Evolutionary conservation across 2,329 filamentous ascomycete genomes (phyloP), one percentile per base, ranked within the genome.

Genomic region (Ophiostoma fasciatum): DNA sequence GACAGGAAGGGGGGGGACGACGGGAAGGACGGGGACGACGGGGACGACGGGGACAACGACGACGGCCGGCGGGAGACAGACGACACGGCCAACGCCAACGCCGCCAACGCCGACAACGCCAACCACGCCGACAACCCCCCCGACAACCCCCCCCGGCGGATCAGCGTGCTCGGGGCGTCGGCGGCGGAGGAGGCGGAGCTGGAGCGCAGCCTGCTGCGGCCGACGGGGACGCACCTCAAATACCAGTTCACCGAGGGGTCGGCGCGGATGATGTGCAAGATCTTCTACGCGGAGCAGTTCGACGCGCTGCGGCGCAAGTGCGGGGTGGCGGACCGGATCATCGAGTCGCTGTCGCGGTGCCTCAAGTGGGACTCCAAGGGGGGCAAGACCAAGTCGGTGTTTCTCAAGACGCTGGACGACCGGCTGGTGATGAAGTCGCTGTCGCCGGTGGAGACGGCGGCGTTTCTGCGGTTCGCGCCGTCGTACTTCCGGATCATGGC

Each of bases 401-500:
- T 98, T 55, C 62, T 98, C 45, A 98, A 96, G 60, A 98, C 90
- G 0, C 66, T 94, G 17, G 90, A 98, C 56, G 87, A 94, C 50
- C 78, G 90, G 25, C 78, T 98, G 43, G 82, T 98, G 31, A 71
- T 94, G 49, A 94, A 94, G 62, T 87, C 82, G 0, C 64, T 98
- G 9, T 88, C 87, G 2, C 77, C 83, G 2, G 78, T 94, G 35
- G 90, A 98, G 59, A 92, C 90, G 2, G 79, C 84, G 26, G 87
- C 90, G 0, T 98, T 98, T 57, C 70, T 96, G 46, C 81, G 81
- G 47, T 98, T 98, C 51, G 92, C 90, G 0, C 90, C 90, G 1
- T 85, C 88, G 26, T 98, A 98, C 60, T 98, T 98, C 55, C 80
- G 78, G 48, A 93, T 98, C 53, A 96, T 96, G 78, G 84, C 85